Evolutionary conservation across 1,284 basidiomycete species (phyloP), one percentile per base, ranked within the genome.

Genomic region (Phylloporus gajari): DNA sequence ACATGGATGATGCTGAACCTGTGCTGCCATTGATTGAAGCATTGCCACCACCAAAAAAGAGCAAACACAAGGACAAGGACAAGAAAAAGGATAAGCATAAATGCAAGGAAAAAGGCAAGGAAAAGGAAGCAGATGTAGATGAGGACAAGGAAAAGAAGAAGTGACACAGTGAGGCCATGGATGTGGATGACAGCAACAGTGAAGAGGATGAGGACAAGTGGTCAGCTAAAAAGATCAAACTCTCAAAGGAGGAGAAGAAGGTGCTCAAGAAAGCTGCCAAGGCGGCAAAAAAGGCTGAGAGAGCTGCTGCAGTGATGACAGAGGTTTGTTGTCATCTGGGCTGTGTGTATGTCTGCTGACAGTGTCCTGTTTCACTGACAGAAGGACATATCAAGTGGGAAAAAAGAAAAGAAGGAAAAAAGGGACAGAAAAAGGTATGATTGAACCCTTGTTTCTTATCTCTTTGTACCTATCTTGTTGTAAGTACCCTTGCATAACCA

Each of bases 181-280:
- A 91, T 67, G 88, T 89, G 12, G 89, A 91, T 75, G 88, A 88
- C 67, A 88, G 91, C 69, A 72, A 60, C 4, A 46, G 1, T 15
- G 77, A 71, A 4, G 88, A 89, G 76, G 88, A 86, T 64, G 88
- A 88, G 48, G 88, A 91, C 67, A 88, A 87, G 73, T 86, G 85
- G n/a, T 85, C 89, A 13, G 76, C 84, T 71, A 94, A 94, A 85
- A 94, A 93, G 84, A 86, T 88, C 73, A 94, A 94, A 84, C 76
- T 94, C 74, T 91, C 90, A 60, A 95, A 95, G 84, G 93, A 94
- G 84, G 93, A 94, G 85, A 94, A 94, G 86, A 94, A 93, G 85
- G 91, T 91, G 42, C 84, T 93, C 81, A 95, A 94, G 85, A 94
- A 92, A 84, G 90, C 90, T 65, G 90, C 92, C 85, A 94, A 94